Conservation (phyloP, 306 rosid species). For the Hippophae rhamnoides region DNA sequence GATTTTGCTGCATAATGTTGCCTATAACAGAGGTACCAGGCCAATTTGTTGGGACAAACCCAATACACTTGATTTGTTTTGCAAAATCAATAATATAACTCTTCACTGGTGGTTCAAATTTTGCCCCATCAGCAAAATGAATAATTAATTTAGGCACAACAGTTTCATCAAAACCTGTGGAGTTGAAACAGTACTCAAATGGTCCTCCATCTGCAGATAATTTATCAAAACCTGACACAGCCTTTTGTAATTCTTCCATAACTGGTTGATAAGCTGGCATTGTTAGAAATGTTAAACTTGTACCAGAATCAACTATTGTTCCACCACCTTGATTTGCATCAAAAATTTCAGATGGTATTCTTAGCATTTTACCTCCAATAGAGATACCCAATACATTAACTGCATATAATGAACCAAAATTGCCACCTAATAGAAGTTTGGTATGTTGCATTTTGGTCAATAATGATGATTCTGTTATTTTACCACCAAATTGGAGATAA, state of each 20-base stretch:
- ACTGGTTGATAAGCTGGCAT: constrained; percentile 34
- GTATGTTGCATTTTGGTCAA: constrained; percentile 20
- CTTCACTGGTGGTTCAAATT: constrained; percentile 57
- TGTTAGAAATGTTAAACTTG: constrained; percentile 33
- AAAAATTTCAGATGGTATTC: constrained; percentile 47
- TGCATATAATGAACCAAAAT: constrained; percentile 31
- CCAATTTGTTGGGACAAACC: constrained; percentile 16
- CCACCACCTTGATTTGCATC: constrained; percentile 40
- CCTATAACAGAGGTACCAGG: constrained; percentile 39
- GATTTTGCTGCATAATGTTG: constrained; percentile 69
- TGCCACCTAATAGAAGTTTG: constrained; percentile 17
- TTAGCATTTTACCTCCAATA: constrained; percentile 27
- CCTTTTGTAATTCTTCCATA: constrained; percentile 15
- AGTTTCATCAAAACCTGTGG: constrained; percentile 20
- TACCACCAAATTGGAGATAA: constrained; percentile 39
- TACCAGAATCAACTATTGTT: constrained; percentile 58
- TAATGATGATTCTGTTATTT: not conserved
- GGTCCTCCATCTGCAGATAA: not conserved
- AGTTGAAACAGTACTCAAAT: constrained; percentile 46
- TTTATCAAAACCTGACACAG: not conserved
- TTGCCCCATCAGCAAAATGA: constrained; percentile 51
- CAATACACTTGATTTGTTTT: constrained; percentile 39
- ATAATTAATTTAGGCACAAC: constrained; percentile 38
- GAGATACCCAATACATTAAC: constrained; percentile 39
- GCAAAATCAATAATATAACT: constrained; percentile 45